Percentiles rank a stretch among this genome's conserved stretches.
Conservation (phyloP, 345 rosid genomes). For the Eucalyptus pauciflora region DNA sequence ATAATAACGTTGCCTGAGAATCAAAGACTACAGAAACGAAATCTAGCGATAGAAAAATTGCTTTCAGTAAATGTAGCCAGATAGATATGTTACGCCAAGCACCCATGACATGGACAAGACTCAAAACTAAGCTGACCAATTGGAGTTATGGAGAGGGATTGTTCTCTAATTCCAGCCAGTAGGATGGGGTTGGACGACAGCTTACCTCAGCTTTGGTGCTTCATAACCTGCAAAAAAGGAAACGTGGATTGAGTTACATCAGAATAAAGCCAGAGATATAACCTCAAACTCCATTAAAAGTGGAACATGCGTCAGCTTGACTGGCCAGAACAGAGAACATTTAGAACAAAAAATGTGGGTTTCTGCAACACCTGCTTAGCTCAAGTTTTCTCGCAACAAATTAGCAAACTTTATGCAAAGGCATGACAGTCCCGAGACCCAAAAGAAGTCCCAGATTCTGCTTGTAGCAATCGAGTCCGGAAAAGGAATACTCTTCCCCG, state of each 20-base stretch:
- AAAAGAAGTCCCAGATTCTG: not conserved
- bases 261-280: not conserved
- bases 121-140: not conserved
- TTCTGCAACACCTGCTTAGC: not conserved
- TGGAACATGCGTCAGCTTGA: not conserved
- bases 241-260: not conserved
- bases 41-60: not conserved
- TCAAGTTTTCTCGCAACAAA: not conserved
- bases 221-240: constrained; percentile 30
- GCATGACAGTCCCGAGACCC: not conserved
- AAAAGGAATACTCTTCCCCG: not conserved
- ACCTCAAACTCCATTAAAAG: not conserved
- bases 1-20: not conserved
- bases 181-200: not conserved
- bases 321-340: not conserved
- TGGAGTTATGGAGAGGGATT: not conserved
- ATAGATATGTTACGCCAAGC: not conserved
- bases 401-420: not conserved
- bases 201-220: constrained; percentile 51
- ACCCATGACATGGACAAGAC: not conserved
- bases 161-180: not conserved
- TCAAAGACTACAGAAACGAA: not conserved
- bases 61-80: not conserved
- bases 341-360: not conserved
- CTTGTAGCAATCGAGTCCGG: not conserved